Conservation (phyloP, 2,329 filamentous ascomycete genomes). For the Fusarium sp. region DNA sequence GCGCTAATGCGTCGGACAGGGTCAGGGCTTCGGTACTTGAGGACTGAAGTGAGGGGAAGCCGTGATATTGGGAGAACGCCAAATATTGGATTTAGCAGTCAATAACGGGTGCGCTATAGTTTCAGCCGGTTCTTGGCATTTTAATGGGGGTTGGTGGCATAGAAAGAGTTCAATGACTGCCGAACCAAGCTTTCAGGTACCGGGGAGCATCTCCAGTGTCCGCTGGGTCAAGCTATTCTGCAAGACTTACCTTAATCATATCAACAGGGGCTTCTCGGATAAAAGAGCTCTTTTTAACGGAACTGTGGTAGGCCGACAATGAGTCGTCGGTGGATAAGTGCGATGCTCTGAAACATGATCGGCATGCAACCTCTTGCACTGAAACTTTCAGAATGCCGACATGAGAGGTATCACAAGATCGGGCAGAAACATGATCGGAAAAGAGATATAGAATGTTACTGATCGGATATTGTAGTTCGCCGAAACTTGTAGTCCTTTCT, state of each 20-base stretch:
- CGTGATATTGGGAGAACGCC: not conserved
- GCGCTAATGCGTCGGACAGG: not conserved
- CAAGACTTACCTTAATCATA: not conserved
- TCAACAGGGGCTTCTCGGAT: not conserved
- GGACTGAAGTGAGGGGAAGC: not conserved
- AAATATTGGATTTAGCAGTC: not conserved
- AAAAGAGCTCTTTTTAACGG: no score
- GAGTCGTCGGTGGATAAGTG: not conserved
- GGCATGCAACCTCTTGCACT: not conserved
- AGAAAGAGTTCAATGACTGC: not conserved
- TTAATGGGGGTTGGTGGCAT: not conserved
- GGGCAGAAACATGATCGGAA: not conserved
- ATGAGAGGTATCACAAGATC: not conserved
- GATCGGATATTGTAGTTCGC: accelerated
- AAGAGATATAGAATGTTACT: not conserved
- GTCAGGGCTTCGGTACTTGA: not conserved
- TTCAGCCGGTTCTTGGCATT: not conserved
- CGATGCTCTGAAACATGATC: not conserved
- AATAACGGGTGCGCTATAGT: not conserved
- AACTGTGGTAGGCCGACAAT: not conserved
- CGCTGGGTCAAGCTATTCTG: not conserved
- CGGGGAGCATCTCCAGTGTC: not conserved
- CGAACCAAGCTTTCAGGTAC: not conserved
- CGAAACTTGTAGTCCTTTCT: not conserved
- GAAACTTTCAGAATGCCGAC: not conserved